phyloP scores from a whole-genome alignment of 495 filamentous ascomycete species.

The Cenococcum geophilum region DNA sequence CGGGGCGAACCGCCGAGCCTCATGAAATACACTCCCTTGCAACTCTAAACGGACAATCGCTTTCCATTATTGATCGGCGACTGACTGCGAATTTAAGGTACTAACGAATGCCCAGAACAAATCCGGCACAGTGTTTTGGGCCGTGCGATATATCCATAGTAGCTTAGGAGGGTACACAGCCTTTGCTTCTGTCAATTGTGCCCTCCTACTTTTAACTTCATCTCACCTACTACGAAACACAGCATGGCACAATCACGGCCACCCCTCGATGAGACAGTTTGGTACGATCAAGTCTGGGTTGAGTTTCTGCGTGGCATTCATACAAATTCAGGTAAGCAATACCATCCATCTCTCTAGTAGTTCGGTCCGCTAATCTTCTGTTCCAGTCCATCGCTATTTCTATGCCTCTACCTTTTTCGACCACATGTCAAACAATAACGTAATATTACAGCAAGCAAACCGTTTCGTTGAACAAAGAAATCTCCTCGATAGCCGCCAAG shows the following conservation, averaged over 20 bases:
- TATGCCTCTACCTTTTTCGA: constrained; percentile 87
- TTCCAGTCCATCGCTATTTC: constrained; percentile 78
- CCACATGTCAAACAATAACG: constrained; percentile 76
- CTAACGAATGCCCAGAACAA: too few species aligned
- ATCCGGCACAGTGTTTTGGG: too few species aligned
- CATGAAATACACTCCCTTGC: neutral
- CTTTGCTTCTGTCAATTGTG: too few species aligned
- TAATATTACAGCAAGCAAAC: constrained; percentile 62
- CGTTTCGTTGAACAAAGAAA: constrained; percentile 55
- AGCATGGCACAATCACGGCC: constrained; percentile 46
- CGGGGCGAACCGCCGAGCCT: constrained; percentile 3
- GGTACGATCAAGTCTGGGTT: constrained; percentile 56
- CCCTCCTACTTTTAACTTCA: too few species aligned
- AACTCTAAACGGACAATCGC: neutral
- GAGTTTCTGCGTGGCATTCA: constrained; percentile 49
- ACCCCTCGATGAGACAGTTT: constrained; percentile 72
- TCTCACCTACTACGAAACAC: too few species aligned
- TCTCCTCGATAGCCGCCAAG: constrained; percentile 61
- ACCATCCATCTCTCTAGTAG: neutral
- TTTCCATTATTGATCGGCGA: too few species aligned
- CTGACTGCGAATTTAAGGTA: too few species aligned
- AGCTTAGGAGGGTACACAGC: too few species aligned
- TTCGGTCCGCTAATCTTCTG: neutral
- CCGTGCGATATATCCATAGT: too few species aligned
- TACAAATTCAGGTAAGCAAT: constrained; percentile 37